phyloP scores from a whole-genome alignment of 495 filamentous ascomycete genomes.

The Aspergillus haitiensis region DNA sequence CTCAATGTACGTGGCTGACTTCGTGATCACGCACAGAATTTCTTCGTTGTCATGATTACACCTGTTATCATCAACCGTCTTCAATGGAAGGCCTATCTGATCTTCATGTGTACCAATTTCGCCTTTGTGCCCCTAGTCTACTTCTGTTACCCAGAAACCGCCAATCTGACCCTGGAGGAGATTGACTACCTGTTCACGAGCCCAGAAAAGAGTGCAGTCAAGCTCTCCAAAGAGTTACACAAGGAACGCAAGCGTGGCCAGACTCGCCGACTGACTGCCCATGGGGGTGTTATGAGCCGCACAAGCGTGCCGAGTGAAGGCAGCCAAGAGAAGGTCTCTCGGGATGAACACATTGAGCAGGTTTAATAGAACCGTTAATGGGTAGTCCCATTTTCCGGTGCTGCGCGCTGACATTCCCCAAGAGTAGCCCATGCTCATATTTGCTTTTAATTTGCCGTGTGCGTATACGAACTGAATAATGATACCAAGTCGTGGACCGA shows the following conservation, averaged over 20 bases:
- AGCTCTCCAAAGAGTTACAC: constrained; percentile 21
- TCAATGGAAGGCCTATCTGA: constrained; percentile 60
- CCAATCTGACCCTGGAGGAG: constrained; percentile 45
- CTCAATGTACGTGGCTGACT: neutral
- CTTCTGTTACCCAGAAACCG: constrained; percentile 47
- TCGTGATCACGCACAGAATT: constrained; percentile 36
- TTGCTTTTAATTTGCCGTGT: neutral
- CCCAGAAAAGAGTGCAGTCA: constrained; percentile 19
- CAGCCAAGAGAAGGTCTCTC: neutral
- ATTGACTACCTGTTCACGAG: constrained; percentile 37
- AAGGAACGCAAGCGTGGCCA: constrained; percentile 18
- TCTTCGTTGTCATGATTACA: constrained; percentile 61
- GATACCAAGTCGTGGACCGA: neutral
- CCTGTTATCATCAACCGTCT: constrained; percentile 54
- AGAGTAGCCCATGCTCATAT: neutral
- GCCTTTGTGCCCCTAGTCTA: constrained; percentile 47
- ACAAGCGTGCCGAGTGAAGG: constrained; percentile 1
- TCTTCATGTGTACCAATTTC: constrained; percentile 59
- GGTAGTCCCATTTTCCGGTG: neutral
- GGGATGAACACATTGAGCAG: constrained; percentile 19
- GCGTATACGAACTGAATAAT: neutral
- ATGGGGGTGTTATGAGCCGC: neutral
- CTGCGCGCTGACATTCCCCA: constrained; percentile 1
- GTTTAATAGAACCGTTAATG: neutral
- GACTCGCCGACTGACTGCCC: constrained; percentile 6